Evolutionary conservation across 2,329 filamentous ascomycete species (phyloP), one percentile per base, ranked within the genome.

Genomic region (Pseudocercospora eumusae): DNA sequence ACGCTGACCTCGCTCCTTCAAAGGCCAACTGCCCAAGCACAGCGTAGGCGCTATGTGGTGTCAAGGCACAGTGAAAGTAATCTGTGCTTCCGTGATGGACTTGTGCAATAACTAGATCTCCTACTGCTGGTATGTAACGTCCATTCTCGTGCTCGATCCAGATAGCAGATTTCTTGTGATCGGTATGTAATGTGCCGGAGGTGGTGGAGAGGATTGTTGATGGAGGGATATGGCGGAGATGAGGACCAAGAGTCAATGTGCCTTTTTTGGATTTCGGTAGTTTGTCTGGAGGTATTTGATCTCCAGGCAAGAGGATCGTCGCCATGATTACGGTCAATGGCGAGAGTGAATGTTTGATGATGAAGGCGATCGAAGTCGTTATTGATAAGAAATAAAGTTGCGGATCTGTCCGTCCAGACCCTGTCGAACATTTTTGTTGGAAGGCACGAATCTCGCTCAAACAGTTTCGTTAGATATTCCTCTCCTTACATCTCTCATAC

Each of bases 11-110:
- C 47, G 92, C 95, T 66, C 88, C 87, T 77, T 98, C 93, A 75
- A 99, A 99, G n/a, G 92, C 86, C 20, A 98, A 83, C 68, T 96
- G 90, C 0, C 91, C 92, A 0, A 98, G 86, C 18, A 90, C 81
- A 0, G 90, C 92, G 63, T 79, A 77, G 0, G 83, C 78, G 5
- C 83, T 84, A 71, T 86, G 80, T 8, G 84, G 83, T 27, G 91
- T 89, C 57, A 98, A 82, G 68, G 84, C 82, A 75, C 92, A 92
- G 76, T 90, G 88, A 82, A 91, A 97, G 74, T 85, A 84, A 70
- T 98, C 95, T 61, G 83, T 81, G 56, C 87, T 84, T 59, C 87
- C 88, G 75, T 88, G 90, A 72, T 90, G 86, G 69, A 98, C 83
- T 67, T 91, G 92, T 62, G 91, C 93, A 73, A 99, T 91, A 67